Conservation (phyloP, 176 grass and related monocot genomes). For the Canna indica region DNA sequence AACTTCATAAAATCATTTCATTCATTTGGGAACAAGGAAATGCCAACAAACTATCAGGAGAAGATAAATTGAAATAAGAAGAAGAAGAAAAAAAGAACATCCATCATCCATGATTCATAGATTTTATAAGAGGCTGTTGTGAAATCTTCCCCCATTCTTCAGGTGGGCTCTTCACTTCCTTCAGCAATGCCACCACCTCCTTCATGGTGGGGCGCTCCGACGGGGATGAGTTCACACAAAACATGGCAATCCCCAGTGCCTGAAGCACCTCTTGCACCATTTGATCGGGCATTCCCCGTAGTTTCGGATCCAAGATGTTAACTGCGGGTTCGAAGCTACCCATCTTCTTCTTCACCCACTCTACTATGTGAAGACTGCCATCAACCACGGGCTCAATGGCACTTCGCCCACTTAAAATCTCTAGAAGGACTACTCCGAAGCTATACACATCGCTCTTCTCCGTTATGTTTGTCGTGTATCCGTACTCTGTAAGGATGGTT, state of each 20-base stretch:
- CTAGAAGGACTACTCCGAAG: constrained; percentile 83
- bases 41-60: neutral
- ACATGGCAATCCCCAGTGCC: constrained; percentile 76
- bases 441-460: constrained; percentile 97
- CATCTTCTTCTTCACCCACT: constrained; percentile 96
- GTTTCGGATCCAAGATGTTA: constrained; percentile 68
- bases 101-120: constrained; percentile 23
- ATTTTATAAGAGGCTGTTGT: constrained; percentile 72
- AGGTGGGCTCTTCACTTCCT: constrained; percentile 84
- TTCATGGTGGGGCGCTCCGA: constrained; percentile 88
- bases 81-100: neutral
- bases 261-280: constrained; percentile 92
- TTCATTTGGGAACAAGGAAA: neutral
- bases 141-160: constrained; percentile 93
- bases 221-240: constrained; percentile 73
- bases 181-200: constrained; percentile 86
- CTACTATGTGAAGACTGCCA: constrained; percentile 78
- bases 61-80: neutral
- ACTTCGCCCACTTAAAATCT: constrained; percentile 72
- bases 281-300: constrained; percentile 75
- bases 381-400: constrained; percentile 49
- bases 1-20: neutral
- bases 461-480: constrained; percentile 74
- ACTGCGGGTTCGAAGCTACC: constrained; percentile 67
- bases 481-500: constrained; percentile 47